These are phyloP conservation scores for Yamadazyma endophytica DNA, from an alignment of 805 yeast genomes.

Conservation along the genomic window DNA sequence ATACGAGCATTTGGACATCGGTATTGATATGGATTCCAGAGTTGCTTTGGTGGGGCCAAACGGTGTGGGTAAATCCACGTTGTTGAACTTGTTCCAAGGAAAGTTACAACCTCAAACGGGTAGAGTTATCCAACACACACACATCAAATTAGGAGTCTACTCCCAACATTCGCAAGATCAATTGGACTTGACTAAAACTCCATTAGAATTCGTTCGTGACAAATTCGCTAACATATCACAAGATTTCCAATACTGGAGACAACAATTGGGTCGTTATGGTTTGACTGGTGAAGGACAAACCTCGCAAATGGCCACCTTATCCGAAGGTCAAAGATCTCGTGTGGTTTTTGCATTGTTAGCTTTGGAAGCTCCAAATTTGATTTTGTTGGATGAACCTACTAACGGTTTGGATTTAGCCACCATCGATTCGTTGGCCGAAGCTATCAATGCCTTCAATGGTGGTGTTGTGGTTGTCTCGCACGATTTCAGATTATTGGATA, in stretches of 20 bases:
- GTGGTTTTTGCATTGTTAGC: slow-evolving; percentile 97
- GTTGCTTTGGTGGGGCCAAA: slow-evolving; percentile 97
- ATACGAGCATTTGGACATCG: slow-evolving; percentile 88
- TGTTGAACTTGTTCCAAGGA: slow-evolving; percentile 96
- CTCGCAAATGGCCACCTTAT: slow-evolving; percentile 95
- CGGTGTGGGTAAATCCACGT: slow-evolving; percentile 98
- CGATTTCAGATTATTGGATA: slow-evolving; percentile 96
- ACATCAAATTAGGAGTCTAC: slow-evolving; percentile 96
- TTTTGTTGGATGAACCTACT: slow-evolving; percentile 97
- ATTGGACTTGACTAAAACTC: slow-evolving; percentile 90
- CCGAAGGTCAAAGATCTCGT: slow-evolving; percentile 99
- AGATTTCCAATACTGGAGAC: slow-evolving; percentile 98
- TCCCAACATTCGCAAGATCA: slow-evolving; percentile 99
- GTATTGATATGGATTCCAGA: slow-evolving; percentile 99
- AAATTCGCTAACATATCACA: slow-evolving; percentile 86
- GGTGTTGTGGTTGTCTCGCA: slow-evolving; percentile 99
- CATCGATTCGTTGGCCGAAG: slow-evolving; percentile 95
- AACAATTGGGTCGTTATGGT: slow-evolving; percentile 96
- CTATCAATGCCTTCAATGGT: slow-evolving; percentile 91
- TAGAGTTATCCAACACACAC: slow-evolving; percentile 95
- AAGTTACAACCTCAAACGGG: slow-evolving; percentile 85
- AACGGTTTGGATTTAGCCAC: slow-evolving; percentile 99
- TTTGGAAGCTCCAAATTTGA: slow-evolving; percentile 89
- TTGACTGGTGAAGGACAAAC: slow-evolving; percentile 99
- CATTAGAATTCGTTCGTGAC: slow-evolving; percentile 95